A percentile compares a stretch with the other conserved stretches of the same genome.
Evolutionary conservation across 1,284 basidiomycete species (phyloP).

Genomic region (Chiua sp.): DNA sequence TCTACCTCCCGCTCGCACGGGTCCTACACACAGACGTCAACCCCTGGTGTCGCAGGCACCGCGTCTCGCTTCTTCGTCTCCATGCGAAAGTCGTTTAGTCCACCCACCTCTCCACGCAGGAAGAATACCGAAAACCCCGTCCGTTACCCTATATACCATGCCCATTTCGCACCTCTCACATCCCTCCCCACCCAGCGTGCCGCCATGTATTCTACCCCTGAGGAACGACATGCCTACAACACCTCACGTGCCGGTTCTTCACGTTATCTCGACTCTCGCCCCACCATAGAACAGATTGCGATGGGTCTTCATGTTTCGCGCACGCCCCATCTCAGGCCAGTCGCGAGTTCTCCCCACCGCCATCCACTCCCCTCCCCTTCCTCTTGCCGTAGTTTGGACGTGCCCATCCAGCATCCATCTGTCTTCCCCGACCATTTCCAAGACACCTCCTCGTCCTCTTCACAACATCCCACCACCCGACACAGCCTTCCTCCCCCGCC

Average conservation of each 20-base stretch:
- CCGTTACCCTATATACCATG: constrained; percentile 7
- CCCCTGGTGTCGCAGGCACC: constrained; percentile 20
- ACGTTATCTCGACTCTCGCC: constrained; percentile 52
- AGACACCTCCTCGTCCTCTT: constrained; percentile 30
- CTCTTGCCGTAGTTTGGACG: constrained; percentile 23
- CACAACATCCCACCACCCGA: constrained; percentile 33
- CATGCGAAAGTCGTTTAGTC: constrained; percentile 35
- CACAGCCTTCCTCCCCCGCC: constrained; percentile 54
- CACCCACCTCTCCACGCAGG: constrained; percentile 25
- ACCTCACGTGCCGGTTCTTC: constrained; percentile 43
- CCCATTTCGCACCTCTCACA: constrained; percentile 12
- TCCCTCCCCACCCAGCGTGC: constrained; percentile 24
- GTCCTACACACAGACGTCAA: not conserved
- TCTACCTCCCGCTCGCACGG: too few species aligned
- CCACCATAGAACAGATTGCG: constrained; percentile 73
- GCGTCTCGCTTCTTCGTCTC: constrained; percentile 38
- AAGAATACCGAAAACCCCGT: constrained; percentile 23
- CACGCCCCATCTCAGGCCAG: constrained; percentile 65
- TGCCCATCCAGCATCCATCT: constrained; percentile 6
- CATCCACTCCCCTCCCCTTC: constrained; percentile 22
- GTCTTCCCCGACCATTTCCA: constrained; percentile 19
- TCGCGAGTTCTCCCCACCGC: constrained; percentile 21
- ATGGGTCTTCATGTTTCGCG: constrained; percentile 78
- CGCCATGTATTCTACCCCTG: constrained; percentile 60
- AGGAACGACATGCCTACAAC: constrained; percentile 42